A percentile compares a stretch with the other conserved stretches of the same genome.
Evolutionary conservation across 768 basidiomycete species (phyloP).

Genomic region (Sarcomyxa edulis): DNA sequence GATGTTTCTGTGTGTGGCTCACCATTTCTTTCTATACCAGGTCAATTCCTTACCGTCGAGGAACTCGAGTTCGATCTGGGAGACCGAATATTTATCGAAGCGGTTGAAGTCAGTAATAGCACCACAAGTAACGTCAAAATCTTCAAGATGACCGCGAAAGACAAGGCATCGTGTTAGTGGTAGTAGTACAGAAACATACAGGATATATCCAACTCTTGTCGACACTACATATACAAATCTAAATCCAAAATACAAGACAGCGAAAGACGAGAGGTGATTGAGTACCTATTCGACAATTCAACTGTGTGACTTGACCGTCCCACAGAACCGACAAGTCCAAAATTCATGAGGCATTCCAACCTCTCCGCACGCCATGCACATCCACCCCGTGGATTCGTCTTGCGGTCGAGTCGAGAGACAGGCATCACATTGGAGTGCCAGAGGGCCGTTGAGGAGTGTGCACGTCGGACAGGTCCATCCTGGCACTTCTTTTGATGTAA

Average conservation of each 20-base stretch:
- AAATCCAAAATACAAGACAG: no score
- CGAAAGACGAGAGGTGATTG: no score
- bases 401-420: slow-evolving; percentile 37
- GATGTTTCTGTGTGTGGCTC: background rate
- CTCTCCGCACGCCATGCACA: slow-evolving; percentile 61
- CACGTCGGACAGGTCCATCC: slow-evolving; percentile 56
- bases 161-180: background rate
- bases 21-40: slow-evolving; percentile 5
- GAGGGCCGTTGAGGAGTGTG: slow-evolving; percentile 57
- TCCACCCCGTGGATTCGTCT: slow-evolving; percentile 44
- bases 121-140: slow-evolving; percentile 35
- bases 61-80: slow-evolving; percentile 16
- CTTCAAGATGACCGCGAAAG: slow-evolving; percentile 31
- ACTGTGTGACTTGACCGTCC: slow-evolving; percentile 49
- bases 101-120: slow-evolving; percentile 25
- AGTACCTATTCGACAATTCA: no score
- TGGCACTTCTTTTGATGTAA: no score
- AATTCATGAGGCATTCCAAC: slow-evolving; percentile 54
- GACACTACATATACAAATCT: no score
- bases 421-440: slow-evolving; percentile 52
- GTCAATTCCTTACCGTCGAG: slow-evolving; percentile 19
- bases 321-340: slow-evolving; percentile 77
- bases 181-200: no score
- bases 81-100: slow-evolving; percentile 17
- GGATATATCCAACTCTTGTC: no score